Conservation (phyloP, 2,329 filamentous ascomycete species). For the Dactylellina leptospora region DNA sequence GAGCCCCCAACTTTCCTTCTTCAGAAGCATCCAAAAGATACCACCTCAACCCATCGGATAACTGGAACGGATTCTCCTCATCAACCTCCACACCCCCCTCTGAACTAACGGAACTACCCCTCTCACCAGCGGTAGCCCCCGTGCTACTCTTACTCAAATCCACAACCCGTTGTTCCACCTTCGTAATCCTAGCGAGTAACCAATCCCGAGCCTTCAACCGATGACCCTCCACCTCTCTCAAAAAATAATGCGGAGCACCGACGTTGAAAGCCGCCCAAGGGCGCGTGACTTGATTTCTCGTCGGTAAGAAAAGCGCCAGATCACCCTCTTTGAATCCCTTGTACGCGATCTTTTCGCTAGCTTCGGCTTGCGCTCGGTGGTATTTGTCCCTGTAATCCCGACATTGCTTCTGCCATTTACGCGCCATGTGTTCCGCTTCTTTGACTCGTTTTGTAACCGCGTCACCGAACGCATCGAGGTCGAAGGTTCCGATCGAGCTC, state of each 20-base stretch:
- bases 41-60: slow-evolving; percentile 94
- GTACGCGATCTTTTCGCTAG: slow-evolving; percentile 95
- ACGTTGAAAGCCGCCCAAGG: slow-evolving; percentile 99
- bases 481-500: slow-evolving; percentile 76
- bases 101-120: slow-evolving; percentile 65
- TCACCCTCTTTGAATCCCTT: slow-evolving; percentile 96
- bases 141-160: slow-evolving; percentile 76
- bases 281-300: slow-evolving; percentile 88
- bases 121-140: slow-evolving; percentile 61
- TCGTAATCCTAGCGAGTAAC: slow-evolving; percentile 92
- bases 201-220: slow-evolving; percentile 86
- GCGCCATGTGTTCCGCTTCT: slow-evolving; percentile 89
- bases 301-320: slow-evolving; percentile 90
- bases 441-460: slow-evolving; percentile 87
- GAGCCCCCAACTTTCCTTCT: slow-evolving; percentile 80
- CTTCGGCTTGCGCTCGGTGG: slow-evolving; percentile 80
- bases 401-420: slow-evolving; percentile 91
- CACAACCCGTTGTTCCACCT: slow-evolving; percentile 90
- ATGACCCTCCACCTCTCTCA: slow-evolving; percentile 90
- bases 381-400: slow-evolving; percentile 87
- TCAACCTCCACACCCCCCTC: slow-evolving; percentile 64
- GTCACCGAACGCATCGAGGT: slow-evolving; percentile 83
- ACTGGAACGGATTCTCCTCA: slow-evolving; percentile 90
- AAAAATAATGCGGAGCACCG: slow-evolving; percentile 94
- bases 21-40: slow-evolving; percentile 93